A percentile compares a stretch with the other conserved stretches of the same genome.
Conservation (phyloP, 345 rosid species). For the Lepidium aucheri region DNA sequence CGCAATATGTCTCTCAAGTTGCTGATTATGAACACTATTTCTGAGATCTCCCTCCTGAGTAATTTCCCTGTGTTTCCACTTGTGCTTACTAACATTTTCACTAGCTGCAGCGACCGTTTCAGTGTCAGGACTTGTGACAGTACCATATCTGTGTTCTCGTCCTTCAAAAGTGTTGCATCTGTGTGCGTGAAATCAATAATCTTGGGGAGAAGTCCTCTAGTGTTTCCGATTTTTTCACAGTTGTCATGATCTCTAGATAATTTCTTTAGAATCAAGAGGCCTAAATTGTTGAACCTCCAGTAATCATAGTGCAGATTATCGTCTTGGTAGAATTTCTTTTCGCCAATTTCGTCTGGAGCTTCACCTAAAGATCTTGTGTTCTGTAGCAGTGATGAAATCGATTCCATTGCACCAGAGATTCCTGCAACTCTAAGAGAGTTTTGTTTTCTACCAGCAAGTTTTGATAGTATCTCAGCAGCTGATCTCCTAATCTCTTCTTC, state of each 20-base stretch:
- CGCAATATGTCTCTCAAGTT: conserved; percentile 64
- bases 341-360: conserved; percentile 69
- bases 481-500: conserved; percentile 79
- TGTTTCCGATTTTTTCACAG: conserved; percentile 87
- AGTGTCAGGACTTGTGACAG: conserved; percentile 51
- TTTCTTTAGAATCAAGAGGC: conserved; percentile 73
- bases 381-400: conserved; percentile 76
- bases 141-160: conserved; percentile 28
- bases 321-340: conserved; percentile 35
- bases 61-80: conserved; percentile 63
- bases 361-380: conserved; percentile 35
- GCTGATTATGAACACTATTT: conserved; percentile 76
- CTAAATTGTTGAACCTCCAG: conserved; percentile 72
- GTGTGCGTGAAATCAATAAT: conserved; percentile 69
- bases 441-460: conserved; percentile 68
- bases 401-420: conserved; percentile 90
- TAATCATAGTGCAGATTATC: conserved; percentile 50
- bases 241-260: conserved; percentile 80
- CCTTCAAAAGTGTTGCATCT: conserved; percentile 42
- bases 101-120: conserved; percentile 69
- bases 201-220: conserved; percentile 82
- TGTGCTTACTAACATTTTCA: conserved; percentile 78
- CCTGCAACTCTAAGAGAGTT: conserved; percentile 74
- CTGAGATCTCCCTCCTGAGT: conserved; percentile 73
- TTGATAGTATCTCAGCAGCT: conserved; percentile 68